Percentiles rank a stretch among this genome's conserved stretches.
Evolutionary conservation across 495 filamentous ascomycete genomes (phyloP).

Genomic region (Penicillium parvum): DNA sequence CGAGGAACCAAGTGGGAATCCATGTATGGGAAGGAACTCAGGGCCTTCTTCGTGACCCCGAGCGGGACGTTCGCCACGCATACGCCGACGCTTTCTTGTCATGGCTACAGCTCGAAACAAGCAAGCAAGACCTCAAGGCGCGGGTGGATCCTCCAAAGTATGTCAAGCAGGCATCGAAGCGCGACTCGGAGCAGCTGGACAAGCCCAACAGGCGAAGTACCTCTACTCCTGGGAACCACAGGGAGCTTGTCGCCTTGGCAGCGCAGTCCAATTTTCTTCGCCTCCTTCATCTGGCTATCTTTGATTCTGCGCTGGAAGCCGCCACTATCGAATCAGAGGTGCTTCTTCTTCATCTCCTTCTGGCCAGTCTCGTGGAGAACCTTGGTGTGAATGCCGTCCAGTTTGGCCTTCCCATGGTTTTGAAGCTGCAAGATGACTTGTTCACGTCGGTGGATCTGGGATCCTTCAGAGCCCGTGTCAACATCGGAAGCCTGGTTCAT

Average conservation of each 20-base stretch:
- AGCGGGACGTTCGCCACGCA: constrained; percentile 70
- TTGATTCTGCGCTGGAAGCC: constrained; percentile 73
- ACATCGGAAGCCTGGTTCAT: constrained; percentile 76
- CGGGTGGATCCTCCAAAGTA: constrained; percentile 51
- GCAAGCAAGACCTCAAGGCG: constrained; percentile 57
- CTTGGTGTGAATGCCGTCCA: constrained; percentile 81
- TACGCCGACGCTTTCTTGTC: constrained; percentile 77
- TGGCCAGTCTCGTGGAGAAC: constrained; percentile 65
- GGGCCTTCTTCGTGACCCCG: constrained; percentile 75
- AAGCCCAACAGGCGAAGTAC: constrained; percentile 52
- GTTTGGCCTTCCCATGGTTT: constrained; percentile 79
- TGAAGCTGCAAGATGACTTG: constrained; percentile 81
- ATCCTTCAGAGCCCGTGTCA: constrained; percentile 59
- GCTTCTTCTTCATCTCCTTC: constrained; percentile 67
- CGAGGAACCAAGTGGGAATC: constrained; percentile 67
- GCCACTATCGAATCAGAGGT: constrained; percentile 67
- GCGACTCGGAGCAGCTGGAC: constrained; percentile 39
- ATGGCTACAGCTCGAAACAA: constrained; percentile 79
- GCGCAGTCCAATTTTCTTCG: constrained; percentile 68
- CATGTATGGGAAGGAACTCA: constrained; percentile 89
- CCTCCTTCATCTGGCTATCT: constrained; percentile 80
- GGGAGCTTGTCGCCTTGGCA: constrained; percentile 53
- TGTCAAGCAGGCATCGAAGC: constrained; percentile 28
- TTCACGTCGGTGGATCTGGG: constrained; percentile 51
- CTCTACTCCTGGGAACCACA: constrained; percentile 46